Evolutionary conservation across 2,329 filamentous ascomycete genomes (phyloP).

Genomic region (Zymoseptoria ardabiliae): DNA sequence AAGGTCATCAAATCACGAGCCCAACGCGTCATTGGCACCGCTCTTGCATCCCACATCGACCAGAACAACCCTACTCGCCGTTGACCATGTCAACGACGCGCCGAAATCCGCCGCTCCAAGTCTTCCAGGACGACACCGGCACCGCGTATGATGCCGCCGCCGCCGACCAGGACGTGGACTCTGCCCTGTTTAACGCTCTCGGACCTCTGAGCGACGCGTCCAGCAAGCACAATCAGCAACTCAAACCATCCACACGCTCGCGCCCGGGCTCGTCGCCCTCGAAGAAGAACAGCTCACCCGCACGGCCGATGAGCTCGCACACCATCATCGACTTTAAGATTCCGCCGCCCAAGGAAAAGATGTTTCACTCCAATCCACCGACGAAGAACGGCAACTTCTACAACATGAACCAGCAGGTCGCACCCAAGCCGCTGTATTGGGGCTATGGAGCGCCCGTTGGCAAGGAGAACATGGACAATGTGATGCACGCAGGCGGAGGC

Average conservation of each 20-base stretch:
- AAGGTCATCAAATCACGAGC: not conserved
- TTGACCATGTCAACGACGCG: constrained; percentile 41
- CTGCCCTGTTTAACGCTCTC: constrained; percentile 44
- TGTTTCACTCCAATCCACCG: constrained; percentile 57
- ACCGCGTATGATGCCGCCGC: constrained; percentile 27
- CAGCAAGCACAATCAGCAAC: constrained; percentile 55
- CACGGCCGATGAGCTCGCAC: constrained; percentile 53
- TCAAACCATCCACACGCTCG: constrained; percentile 53
- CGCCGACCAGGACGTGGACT: constrained; percentile 41
- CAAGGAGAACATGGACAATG: constrained; percentile 19
- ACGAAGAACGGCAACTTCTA: constrained; percentile 50
- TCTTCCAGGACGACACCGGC: constrained; percentile 49
- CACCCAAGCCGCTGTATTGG: constrained; percentile 11
- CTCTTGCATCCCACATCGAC: not conserved
- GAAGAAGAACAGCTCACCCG: constrained; percentile 57
- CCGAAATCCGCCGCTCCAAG: constrained; percentile 47
- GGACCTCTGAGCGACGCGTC: constrained; percentile 39
- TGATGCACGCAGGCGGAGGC: constrained; percentile 30
- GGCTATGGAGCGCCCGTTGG: constrained; percentile 4
- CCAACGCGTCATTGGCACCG: not conserved
- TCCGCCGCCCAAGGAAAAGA: constrained; percentile 54
- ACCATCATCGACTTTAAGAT: constrained; percentile 62
- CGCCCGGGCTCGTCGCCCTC: constrained; percentile 59
- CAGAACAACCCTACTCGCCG: not conserved
- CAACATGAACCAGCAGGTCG: constrained; percentile 29